Evolutionary conservation across 2,329 filamentous ascomycete genomes (phyloP), one percentile per base, ranked within the genome.

Genomic region (Endocalyx cinctus): DNA sequence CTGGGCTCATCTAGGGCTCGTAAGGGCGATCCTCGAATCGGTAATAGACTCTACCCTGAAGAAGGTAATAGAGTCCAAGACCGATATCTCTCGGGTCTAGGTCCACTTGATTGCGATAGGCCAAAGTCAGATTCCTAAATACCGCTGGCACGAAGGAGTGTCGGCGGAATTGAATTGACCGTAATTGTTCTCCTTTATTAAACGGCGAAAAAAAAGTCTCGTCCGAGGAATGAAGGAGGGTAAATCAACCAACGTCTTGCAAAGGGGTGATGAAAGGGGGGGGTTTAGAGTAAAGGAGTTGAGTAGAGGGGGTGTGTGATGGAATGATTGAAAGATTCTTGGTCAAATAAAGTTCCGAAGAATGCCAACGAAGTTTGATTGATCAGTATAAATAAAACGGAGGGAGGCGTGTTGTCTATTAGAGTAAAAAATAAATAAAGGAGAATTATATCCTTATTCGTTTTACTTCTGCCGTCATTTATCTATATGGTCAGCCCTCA

Each of bases 1-100:
- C 46, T 43, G 46, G 51, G 49, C 44, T 55, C 53, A 58, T 58
- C 49, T 51, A 57, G 53, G 52, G 49, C 51, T 51, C 44, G 46
- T 39, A 36, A 39, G 38, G 40, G 38, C 43, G 42, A 48, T 55
- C 48, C 54, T 57, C 51, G 50, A 54, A 53, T 48, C 53, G 52
- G 53, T 46, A 49, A 46, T 43, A 55, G 54, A 57, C 52, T 42
- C 55, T 51, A 43, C 17, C 31, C 35, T 26, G n/a, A n/a, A n/a
- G n/a, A n/a, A n/a, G 36, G n/a, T 15, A 29, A 35, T 41, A 42
- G 53, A 55, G 53, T 45, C 52, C 44, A 55, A 48, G 43, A 53
- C 54, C 51, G 53, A 51, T 49, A 38, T 49, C 35, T 40, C 47
- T 50, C 48, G 50, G 47, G 49, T 50, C 19, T 36, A 45, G 39